A percentile compares a stretch with the other conserved stretches of the same genome.
Conservation (phyloP, 139 green algal genomes). For the Chlorella ohadii region DNA sequence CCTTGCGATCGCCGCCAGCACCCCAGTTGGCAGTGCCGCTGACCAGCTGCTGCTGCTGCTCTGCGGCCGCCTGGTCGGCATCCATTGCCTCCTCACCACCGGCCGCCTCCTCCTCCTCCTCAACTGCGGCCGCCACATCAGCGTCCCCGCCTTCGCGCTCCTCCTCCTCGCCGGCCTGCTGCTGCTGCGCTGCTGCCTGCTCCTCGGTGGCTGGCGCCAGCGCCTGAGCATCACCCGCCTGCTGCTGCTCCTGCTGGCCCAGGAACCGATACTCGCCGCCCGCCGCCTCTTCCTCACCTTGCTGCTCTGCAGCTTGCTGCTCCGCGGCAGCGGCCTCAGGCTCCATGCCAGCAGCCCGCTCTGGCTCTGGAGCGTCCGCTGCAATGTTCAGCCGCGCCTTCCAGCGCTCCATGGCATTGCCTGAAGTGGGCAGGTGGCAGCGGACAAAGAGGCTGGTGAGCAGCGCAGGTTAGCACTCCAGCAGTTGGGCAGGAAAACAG, state of each 20-base stretch:
- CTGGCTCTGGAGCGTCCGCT: constrained; percentile 57
- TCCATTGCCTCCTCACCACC: constrained; percentile 31
- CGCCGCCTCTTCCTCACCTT: constrained; percentile 12
- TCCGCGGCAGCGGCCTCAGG: constrained; percentile 8
- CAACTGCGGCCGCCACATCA: not conserved
- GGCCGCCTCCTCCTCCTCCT: constrained; percentile 8
- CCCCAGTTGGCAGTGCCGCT: constrained; percentile 34
- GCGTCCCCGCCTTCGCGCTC: not conserved
- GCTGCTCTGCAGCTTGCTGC: constrained; percentile 7
- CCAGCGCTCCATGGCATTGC: constrained; percentile 85
- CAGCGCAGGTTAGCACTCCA: not conserved
- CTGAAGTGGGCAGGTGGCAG: not conserved
- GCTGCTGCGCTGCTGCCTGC: constrained; percentile 63
- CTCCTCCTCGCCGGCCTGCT: constrained; percentile 7
- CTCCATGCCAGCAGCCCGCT: constrained; percentile 27
- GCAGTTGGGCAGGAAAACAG: not conserved
- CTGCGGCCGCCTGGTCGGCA: constrained; percentile 16
- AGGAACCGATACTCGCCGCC: constrained; percentile 72
- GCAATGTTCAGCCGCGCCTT: constrained; percentile 68
- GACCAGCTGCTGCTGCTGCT: constrained; percentile 25
- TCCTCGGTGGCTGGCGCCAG: constrained; percentile 92
- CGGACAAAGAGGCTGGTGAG: not conserved
- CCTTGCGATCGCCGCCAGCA: constrained; percentile 38
- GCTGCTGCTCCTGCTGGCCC: constrained; percentile 37
- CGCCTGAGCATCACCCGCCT: constrained; percentile 60